Conservation (phyloP, 73 alveolate genomes). For the Paramecium pentaurelia region DNA sequence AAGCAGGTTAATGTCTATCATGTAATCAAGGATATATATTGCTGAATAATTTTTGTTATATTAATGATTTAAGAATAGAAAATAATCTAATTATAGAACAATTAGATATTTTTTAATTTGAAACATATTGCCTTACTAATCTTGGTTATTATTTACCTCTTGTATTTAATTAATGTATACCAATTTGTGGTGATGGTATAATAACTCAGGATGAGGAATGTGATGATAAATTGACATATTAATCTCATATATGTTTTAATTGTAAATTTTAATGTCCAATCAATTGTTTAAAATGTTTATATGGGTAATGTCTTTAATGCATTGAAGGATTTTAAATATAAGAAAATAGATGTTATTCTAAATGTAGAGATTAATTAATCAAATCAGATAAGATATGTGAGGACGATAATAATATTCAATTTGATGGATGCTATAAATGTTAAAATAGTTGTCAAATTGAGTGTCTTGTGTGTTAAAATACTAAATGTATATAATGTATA, state of each 20-base stretch:
- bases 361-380: neutral
- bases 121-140: neutral
- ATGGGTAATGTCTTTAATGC: neutral
- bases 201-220: neutral
- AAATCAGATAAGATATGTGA: neutral
- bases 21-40: neutral
- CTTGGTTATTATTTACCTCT: neutral
- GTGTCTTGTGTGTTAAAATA: neutral
- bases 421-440: neutral
- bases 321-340: neutral
- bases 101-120: neutral
- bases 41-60: neutral
- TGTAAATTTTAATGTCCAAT: neutral
- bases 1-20: neutral
- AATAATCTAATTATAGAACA: neutral
- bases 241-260: neutral
- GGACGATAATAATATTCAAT: neutral
- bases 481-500: neutral
- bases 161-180: neutral
- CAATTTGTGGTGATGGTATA: neutral
- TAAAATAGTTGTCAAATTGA: neutral
- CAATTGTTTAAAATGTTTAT: neutral
- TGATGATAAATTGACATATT: neutral
- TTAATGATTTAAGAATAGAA: neutral
- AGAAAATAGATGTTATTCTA: neutral